phyloP scores from a whole-genome alignment of 176 grass and related monocot species.

The Avena insularis region DNA sequence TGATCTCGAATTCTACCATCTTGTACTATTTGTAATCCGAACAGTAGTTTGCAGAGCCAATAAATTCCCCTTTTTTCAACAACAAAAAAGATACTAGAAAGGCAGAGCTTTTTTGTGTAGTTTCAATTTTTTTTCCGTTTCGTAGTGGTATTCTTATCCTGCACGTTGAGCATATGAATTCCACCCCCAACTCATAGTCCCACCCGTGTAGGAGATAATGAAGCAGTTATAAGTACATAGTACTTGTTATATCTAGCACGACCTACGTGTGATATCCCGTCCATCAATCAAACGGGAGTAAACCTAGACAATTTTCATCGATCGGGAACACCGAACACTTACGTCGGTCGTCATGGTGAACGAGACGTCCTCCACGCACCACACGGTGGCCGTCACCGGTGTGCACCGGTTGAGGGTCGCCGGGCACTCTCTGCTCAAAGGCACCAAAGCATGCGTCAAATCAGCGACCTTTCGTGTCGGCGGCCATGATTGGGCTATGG shows the following conservation, averaged over 20 bases:
- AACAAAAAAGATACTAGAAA: no score
- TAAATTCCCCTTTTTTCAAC: no score
- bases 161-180: no score
- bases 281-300: neutral
- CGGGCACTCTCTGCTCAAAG: neutral
- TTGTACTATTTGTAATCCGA: no score
- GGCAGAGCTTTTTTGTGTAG: no score
- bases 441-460: neutral
- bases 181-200: no score
- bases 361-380: neutral
- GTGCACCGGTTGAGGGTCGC: neutral
- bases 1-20: no score
- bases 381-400: neutral
- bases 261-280: neutral
- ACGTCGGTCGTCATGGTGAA: neutral
- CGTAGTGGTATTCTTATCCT: no score
- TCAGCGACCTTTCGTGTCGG: neutral
- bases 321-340: neutral
- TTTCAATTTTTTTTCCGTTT: no score
- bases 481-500: neutral
- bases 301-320: no score
- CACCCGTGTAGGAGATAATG: no score
- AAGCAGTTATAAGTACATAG: neutral
- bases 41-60: no score
- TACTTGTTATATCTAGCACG: neutral